Evolutionary conservation across 257 asterid genomes (phyloP).

Genomic region (Ligustrum vulgare): DNA sequence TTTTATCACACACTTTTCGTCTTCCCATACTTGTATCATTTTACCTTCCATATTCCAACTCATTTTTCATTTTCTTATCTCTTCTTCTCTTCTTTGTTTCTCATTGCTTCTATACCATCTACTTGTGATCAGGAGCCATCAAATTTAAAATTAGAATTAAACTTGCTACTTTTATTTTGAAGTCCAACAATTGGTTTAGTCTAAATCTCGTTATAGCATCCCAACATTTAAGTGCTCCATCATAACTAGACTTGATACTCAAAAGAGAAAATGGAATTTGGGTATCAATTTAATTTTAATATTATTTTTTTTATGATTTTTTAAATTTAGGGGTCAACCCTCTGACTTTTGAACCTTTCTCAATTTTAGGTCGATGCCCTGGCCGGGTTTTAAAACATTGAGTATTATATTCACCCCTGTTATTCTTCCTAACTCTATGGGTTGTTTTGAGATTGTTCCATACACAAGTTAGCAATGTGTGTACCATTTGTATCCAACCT

Average conservation of each 20-base stretch:
- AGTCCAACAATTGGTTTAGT: background rate
- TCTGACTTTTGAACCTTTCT: too few relatives aligned
- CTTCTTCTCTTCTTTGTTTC: background rate
- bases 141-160: background rate
- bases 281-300: too few relatives aligned
- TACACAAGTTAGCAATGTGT: too few relatives aligned
- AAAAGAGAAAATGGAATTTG: too few relatives aligned
- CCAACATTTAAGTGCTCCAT: background rate
- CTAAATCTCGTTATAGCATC: background rate
- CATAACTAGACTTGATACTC: background rate
- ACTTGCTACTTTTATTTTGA: conserved; percentile 2
- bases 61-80: background rate
- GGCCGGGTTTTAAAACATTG: too few relatives aligned
- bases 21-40: background rate
- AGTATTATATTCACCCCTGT: too few relatives aligned
- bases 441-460: too few relatives aligned
- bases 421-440: too few relatives aligned
- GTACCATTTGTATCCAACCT: too few relatives aligned
- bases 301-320: too few relatives aligned
- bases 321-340: too few relatives aligned
- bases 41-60: background rate
- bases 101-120: background rate
- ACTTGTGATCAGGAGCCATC: background rate
- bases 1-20: background rate
- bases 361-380: too few relatives aligned